Evolutionary conservation across 139 green algal species (phyloP).

Genomic region (Coelastrella sp.): DNA sequence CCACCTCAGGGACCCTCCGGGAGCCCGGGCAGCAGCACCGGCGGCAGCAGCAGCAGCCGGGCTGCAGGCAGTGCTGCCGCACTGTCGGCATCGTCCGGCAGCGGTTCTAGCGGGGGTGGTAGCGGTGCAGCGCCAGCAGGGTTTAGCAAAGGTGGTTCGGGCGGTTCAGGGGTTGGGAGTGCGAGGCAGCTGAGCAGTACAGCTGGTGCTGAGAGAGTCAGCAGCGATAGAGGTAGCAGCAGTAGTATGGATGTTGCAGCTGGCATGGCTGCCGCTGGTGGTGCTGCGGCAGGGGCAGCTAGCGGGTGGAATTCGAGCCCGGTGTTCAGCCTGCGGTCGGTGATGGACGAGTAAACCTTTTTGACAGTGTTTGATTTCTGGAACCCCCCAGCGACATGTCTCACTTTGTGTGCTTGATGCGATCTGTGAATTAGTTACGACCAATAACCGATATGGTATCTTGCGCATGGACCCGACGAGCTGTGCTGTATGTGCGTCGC

Average conservation of each 20-base stretch:
- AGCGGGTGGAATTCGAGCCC: not conserved
- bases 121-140: not conserved
- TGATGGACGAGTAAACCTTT: slow-evolving; percentile 16
- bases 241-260: not conserved
- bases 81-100: not conserved
- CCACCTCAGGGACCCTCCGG: not conserved
- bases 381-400: no score
- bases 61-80: not conserved
- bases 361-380: no score
- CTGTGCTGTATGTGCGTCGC: no score
- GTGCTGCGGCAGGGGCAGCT: slow-evolving; percentile 8
- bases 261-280: not conserved
- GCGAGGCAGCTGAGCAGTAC: slow-evolving; percentile 12
- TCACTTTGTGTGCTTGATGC: no score
- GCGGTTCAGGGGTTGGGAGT: not conserved
- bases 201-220: not conserved
- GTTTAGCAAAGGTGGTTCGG: slow-evolving; percentile 8
- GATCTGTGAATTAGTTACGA: no score
- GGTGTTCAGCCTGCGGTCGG: slow-evolving; percentile 30
- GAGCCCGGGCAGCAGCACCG: not conserved
- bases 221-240: slow-evolving; percentile 25
- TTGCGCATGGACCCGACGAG: no score
- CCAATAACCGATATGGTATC: no score
- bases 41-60: slow-evolving; percentile 8
- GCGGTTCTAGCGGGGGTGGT: not conserved